Conservation (phyloP, 306 rosid species). For the Cucurbita ficifolia region DNA sequence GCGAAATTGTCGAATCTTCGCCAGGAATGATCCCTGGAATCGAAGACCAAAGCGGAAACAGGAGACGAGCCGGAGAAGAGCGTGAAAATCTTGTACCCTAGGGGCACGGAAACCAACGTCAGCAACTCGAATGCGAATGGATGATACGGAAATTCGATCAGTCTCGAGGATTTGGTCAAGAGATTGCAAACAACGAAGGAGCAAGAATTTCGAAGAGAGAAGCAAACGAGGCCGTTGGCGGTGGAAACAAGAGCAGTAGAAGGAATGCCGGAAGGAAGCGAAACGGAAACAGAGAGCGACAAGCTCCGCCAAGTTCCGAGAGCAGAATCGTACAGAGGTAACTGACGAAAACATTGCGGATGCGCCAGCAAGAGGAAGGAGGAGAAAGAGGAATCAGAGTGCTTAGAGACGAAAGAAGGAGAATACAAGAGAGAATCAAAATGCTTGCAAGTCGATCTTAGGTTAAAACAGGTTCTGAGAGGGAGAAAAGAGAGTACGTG, state of each 20-base stretch:
- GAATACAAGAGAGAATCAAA: slow-evolving; percentile 58
- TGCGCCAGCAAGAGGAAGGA: slow-evolving; percentile 70
- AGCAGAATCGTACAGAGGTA: slow-evolving; percentile 51
- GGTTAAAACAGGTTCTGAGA: slow-evolving; percentile 36
- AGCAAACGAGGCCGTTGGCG: slow-evolving; percentile 67
- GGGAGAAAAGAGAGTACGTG: slow-evolving; percentile 58
- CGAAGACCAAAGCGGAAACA: slow-evolving; percentile 24
- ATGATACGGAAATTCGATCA: slow-evolving; percentile 34
- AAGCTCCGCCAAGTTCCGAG: slow-evolving; percentile 47
- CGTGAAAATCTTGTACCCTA: slow-evolving; percentile 40
- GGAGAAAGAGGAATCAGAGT: slow-evolving; percentile 44
- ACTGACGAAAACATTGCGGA: slow-evolving; percentile 45
- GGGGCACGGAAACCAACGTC: slow-evolving; percentile 42
- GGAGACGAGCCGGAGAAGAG: slow-evolving; percentile 30
- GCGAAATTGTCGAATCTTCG: slow-evolving; percentile 20
- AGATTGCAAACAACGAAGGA: slow-evolving; percentile 56
- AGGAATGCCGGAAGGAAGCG: slow-evolving; percentile 17
- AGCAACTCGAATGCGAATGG: slow-evolving; percentile 37
- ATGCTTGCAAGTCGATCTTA: slow-evolving; percentile 70
- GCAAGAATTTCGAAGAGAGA: slow-evolving; percentile 26
- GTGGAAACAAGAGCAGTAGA: slow-evolving; percentile 27
- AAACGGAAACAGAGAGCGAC: slow-evolving; percentile 29
- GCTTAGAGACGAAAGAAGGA: slow-evolving; percentile 46
- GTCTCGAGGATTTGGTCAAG: slow-evolving; percentile 39
- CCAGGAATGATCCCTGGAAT: slow-evolving; percentile 44